phyloP scores from a whole-genome alignment of 495 filamentous ascomycete genomes.

The Aspergillus indologenus region DNA sequence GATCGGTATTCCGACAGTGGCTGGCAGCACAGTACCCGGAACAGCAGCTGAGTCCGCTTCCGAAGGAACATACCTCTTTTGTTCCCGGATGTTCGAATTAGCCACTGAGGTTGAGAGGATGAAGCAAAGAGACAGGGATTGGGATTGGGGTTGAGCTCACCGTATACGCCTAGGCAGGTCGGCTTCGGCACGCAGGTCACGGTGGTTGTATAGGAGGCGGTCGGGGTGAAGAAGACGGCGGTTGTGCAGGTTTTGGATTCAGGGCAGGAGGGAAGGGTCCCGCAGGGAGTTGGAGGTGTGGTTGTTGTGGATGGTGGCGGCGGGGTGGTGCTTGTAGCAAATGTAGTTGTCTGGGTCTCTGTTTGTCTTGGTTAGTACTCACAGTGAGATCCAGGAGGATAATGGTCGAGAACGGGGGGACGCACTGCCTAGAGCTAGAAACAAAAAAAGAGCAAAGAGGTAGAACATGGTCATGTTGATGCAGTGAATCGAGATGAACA shows the following conservation, averaged over 20 bases:
- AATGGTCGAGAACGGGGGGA: neutral
- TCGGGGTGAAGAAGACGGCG: neutral
- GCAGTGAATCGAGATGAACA: neutral
- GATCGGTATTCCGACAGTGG: neutral
- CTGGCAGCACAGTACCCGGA: neutral
- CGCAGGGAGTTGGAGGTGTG: neutral
- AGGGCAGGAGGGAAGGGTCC: neutral
- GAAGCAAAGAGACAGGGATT: too few relatives aligned
- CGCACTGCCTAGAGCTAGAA: neutral
- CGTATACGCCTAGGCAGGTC: neutral
- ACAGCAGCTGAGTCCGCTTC: neutral
- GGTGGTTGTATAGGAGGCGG: neutral
- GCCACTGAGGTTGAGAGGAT: neutral
- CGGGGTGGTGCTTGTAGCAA: neutral
- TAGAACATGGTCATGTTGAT: neutral
- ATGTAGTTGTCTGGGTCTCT: neutral
- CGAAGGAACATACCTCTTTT: neutral
- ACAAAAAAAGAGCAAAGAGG: neutral
- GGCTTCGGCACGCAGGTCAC: neutral
- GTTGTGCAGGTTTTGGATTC: neutral
- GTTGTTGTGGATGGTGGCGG: neutral
- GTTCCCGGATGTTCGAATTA: too few relatives aligned
- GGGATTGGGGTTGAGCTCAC: neutral
- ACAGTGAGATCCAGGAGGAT: too few relatives aligned
- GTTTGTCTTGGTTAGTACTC: too few relatives aligned